A percentile compares a stretch with the other conserved stretches of the same genome.
These are phyloP conservation scores for Halenospora varia DNA, from an alignment of 495 filamentous ascomycete species.

Conservation along the genomic window DNA sequence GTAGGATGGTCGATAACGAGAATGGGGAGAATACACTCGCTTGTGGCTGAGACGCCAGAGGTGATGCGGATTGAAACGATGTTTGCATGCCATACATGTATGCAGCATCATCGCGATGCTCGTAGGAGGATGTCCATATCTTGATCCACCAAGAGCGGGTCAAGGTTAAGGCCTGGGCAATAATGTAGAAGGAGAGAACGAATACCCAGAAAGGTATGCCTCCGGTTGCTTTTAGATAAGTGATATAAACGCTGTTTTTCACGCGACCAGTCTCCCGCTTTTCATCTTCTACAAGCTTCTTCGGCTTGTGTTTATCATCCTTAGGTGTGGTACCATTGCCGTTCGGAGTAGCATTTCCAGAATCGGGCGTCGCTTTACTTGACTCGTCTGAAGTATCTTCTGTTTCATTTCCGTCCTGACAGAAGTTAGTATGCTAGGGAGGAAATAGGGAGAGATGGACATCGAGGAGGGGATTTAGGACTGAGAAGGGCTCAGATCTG, in stretches of 20 bases:
- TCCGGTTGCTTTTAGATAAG: conserved; percentile 63
- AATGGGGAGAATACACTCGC: no score
- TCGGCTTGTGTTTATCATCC: conserved; percentile 34
- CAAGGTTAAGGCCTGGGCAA: conserved; percentile 34
- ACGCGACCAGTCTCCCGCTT: conserved; percentile 62
- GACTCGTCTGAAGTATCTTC: background rate
- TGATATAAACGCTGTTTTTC: conserved; percentile 54
- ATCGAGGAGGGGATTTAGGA: no score
- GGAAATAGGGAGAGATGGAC: no score
- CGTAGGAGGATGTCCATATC: background rate
- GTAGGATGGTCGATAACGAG: no score
- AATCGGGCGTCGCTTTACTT: background rate
- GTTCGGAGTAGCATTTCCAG: conserved; percentile 16
- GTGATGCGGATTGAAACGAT: background rate
- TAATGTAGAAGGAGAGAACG: conserved; percentile 46
- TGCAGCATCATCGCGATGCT: background rate
- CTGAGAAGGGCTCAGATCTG: no score
- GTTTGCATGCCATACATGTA: background rate
- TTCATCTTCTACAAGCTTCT: conserved; percentile 74
- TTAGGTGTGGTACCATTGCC: conserved; percentile 35
- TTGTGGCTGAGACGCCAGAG: no score
- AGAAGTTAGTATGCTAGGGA: background rate
- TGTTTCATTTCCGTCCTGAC: background rate
- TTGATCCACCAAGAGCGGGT: conserved; percentile 40
- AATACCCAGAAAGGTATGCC: conserved; percentile 59